Conservation (phyloP, 495 filamentous ascomycete genomes). For the Paragyromitra xinjiangensis region DNA sequence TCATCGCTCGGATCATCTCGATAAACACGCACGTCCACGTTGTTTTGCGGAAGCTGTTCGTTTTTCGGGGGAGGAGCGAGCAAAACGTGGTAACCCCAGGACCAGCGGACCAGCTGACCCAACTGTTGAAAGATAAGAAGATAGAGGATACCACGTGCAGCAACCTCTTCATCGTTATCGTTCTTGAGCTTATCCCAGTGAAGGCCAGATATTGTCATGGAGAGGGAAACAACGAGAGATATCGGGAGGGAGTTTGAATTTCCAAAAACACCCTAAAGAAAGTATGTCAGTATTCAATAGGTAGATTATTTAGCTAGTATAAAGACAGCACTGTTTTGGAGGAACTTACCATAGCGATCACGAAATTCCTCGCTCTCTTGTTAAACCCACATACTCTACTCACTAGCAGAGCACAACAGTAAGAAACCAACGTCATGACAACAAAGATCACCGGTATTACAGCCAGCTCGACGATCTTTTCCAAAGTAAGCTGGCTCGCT, state of each 20-base stretch:
- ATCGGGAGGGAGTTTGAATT: slow-evolving; percentile 99
- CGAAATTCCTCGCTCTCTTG: slow-evolving; percentile 87
- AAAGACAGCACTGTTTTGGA: not conserved
- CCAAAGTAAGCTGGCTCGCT: slow-evolving; percentile 90
- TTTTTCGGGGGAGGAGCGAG: slow-evolving; percentile 81
- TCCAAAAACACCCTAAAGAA: slow-evolving; percentile 74
- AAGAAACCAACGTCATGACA: slow-evolving; percentile 85
- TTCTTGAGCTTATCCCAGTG: slow-evolving; percentile 91
- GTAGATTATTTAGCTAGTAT: slow-evolving; percentile 13
- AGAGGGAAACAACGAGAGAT: slow-evolving; percentile 91
- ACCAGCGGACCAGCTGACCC: slow-evolving; percentile 94
- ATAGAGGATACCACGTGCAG: slow-evolving; percentile 91
- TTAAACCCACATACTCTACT: slow-evolving; percentile 79
- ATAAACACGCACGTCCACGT: slow-evolving; percentile 63
- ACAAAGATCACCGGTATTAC: slow-evolving; percentile 94
- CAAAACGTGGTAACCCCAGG: slow-evolving; percentile 94
- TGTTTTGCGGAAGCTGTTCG: slow-evolving; percentile 69
- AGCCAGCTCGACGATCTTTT: slow-evolving; percentile 86
- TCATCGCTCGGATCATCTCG: slow-evolving; percentile 67
- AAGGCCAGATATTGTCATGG: slow-evolving; percentile 86
- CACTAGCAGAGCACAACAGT: slow-evolving; percentile 73
- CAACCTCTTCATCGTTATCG: slow-evolving; percentile 95
- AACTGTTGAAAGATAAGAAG: slow-evolving; percentile 97
- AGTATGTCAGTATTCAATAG: slow-evolving; percentile 49
- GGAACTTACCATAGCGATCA: slow-evolving; percentile 85